A percentile compares a stretch with the other conserved stretches of the same genome.
Evolutionary conservation across 306 rosid genomes (phyloP).

Genomic region (Corylus heterophylla): DNA sequence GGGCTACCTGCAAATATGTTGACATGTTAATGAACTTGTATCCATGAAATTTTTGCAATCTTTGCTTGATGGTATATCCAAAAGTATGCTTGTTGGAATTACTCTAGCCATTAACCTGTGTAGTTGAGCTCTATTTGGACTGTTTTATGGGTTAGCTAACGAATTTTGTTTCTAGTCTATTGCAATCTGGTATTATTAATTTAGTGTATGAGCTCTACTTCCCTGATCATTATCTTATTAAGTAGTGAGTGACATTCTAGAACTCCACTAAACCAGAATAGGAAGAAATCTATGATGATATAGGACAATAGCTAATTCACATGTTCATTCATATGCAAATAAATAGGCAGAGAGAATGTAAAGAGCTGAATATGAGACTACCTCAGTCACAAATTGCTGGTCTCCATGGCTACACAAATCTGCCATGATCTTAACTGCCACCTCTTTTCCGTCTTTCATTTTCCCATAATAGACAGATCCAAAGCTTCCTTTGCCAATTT

Average conservation of each 20-base stretch:
- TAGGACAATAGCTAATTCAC: not conserved
- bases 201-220: not conserved
- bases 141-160: not conserved
- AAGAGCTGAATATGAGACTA: slow-evolving; percentile 29
- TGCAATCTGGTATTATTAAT: slow-evolving; percentile 1
- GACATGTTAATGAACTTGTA: slow-evolving; percentile 27
- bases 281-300: not conserved
- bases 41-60: not conserved
- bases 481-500: slow-evolving; percentile 93
- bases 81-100: not conserved
- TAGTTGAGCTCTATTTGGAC: not conserved
- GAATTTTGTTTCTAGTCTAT: not conserved
- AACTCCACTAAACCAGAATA: not conserved
- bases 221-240: not conserved
- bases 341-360: slow-evolving; percentile 7
- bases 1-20: slow-evolving; percentile 73
- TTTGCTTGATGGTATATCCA: not conserved
- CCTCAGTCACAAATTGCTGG: slow-evolving; percentile 90
- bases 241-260: not conserved
- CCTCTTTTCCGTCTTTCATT: slow-evolving; percentile 95
- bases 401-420: slow-evolving; percentile 76
- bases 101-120: not conserved
- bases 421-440: slow-evolving; percentile 93
- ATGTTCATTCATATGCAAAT: not conserved
- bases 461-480: slow-evolving; percentile 93